Evolutionary conservation across 495 filamentous ascomycete genomes (phyloP).

Genomic region (Aspergillus leporis): DNA sequence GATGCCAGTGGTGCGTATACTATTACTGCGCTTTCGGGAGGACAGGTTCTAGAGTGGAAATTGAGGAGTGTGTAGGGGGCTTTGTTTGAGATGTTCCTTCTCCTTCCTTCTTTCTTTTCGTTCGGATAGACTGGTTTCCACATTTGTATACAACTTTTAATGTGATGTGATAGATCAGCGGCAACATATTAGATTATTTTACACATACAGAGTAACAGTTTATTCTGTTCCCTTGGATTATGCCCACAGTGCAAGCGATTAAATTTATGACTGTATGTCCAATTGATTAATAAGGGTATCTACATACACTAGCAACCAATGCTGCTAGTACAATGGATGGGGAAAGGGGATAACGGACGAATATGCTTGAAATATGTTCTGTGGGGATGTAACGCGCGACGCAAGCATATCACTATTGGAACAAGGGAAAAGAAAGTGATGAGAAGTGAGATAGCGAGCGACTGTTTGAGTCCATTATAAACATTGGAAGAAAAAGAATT

Average conservation of each 20-base stretch:
- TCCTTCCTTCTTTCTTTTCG: not conserved
- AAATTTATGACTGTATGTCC: not conserved
- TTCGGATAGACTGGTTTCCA: not conserved
- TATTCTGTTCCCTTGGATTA: not conserved
- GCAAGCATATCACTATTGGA: not conserved
- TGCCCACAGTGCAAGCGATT: not conserved
- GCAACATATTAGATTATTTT: not conserved
- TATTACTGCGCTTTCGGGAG: slow-evolving; percentile 7
- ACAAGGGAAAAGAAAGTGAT: not conserved
- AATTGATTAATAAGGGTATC: slow-evolving; percentile 7
- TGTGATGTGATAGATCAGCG: not conserved
- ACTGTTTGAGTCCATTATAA: not conserved
- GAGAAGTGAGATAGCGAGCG: not conserved
- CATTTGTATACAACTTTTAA: not conserved
- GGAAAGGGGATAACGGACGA: not conserved
- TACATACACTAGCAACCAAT: not conserved
- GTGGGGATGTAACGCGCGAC: not conserved
- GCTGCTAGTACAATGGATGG: not conserved
- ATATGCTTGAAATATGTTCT: slow-evolving; percentile 1
- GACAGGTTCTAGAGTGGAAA: slow-evolving; percentile 4
- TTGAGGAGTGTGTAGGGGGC: not conserved
- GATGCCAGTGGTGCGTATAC: not conserved
- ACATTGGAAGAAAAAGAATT: not conserved
- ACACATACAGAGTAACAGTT: not conserved
- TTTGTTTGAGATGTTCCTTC: not conserved